Evolutionary conservation across 768 basidiomycete genomes (phyloP), one percentile per base, ranked within the genome.

Genomic region (Cyclocybe cylindracea): DNA sequence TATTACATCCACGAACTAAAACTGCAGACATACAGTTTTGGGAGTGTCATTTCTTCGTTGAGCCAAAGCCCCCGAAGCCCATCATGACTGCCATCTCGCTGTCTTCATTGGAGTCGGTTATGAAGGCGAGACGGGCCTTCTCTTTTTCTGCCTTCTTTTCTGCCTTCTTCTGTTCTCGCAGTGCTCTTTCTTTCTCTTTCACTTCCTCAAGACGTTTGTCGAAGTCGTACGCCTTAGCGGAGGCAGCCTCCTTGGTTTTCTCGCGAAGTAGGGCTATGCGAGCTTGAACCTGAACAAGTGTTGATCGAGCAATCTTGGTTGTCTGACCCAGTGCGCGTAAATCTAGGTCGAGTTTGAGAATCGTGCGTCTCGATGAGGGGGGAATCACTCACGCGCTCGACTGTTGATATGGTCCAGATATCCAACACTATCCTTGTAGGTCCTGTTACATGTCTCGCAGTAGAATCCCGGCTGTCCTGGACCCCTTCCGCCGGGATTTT

Each of bases 391-490:
- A 98, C 96, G 96, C 48, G 84, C 84, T 76, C 94, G 80, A 53
- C 93, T 87, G 70, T 99, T 99, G 50, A 99, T 83, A 64, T 99
- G 97, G 66, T 98, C 95, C 42, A 99, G 74, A 66, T 98, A 98
- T 8, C 85, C 91, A n/a, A 85, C 79, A 45, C 85, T 93, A 63
- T 99, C 97, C 69, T 96, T 97, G 72, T 93, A 91, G 11, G 89
- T 96, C 59, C 93, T 78, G 59, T 83, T 88, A 68, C 97, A 99
- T 7, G 88, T 72, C 64, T 96, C 94, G 64, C 97, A 99, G 70
- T 82, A 89, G 72, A 97, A 99, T 0, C 94, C 94, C 18, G 94
- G 94, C 56, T 94, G 87, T 3, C 95, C 94, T 13, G 94, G 82
- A 1, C 95, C 95, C 56, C 84, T 80, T 13, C 84, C 91, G 36